Evolutionary conservation across 768 basidiomycete genomes (phyloP).

Genomic region (Mycena floridula): DNA sequence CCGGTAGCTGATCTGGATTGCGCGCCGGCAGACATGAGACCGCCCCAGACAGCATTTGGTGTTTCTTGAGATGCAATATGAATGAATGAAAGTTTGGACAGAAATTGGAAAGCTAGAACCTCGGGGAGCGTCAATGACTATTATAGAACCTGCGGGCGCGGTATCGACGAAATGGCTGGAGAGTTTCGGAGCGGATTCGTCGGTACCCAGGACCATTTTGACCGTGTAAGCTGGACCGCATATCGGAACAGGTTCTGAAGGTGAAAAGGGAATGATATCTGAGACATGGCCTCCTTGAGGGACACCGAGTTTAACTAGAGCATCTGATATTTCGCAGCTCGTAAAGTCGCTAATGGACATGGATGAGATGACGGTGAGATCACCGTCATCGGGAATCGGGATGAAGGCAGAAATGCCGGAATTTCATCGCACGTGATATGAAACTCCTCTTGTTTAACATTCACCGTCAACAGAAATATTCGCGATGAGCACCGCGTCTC

Average conservation of each 20-base stretch:
- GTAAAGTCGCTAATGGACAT: constrained; percentile 32
- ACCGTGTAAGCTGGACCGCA: constrained; percentile 88
- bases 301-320: constrained; percentile 72
- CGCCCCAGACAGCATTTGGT: constrained; percentile 88
- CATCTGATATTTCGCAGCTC: constrained; percentile 85
- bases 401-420: constrained; percentile 2
- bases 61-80: constrained; percentile 37
- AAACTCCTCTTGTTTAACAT: not conserved
- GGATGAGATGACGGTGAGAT: too few relatives aligned
- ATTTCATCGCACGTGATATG: not conserved
- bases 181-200: constrained; percentile 57
- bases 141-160: constrained; percentile 53
- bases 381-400: too few relatives aligned
- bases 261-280: constrained; percentile 56
- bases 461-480: not conserved
- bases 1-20: constrained; percentile 63
- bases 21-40: constrained; percentile 86
- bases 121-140: constrained; percentile 71
- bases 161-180: constrained; percentile 80
- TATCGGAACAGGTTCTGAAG: constrained; percentile 21
- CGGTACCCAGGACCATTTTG: constrained; percentile 60
- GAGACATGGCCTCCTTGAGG: constrained; percentile 76
- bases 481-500: constrained; percentile 11
- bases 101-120: constrained; percentile 36
- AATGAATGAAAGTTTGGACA: not conserved